Evolutionary conservation across 768 basidiomycete genomes (phyloP).

Genomic region (Pisolithus orientalis): DNA sequence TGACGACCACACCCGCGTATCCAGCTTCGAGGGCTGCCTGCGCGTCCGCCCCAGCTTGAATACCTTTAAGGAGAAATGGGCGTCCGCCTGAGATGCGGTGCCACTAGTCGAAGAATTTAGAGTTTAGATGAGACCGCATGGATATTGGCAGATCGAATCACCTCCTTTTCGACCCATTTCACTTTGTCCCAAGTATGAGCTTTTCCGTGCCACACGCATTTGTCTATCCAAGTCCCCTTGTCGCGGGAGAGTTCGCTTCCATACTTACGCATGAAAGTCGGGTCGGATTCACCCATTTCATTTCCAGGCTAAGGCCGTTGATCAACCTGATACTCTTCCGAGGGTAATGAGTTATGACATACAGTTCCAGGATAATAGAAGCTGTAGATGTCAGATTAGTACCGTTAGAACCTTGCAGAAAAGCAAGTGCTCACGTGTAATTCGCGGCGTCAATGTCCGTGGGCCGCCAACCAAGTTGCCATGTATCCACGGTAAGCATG

Average conservation of each 20-base stretch:
- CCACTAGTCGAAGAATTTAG: too few relatives aligned
- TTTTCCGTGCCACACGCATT: conserved; percentile 44
- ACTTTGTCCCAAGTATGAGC: conserved; percentile 49
- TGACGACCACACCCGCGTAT: conserved; percentile 50
- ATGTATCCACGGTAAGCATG: conserved; percentile 45
- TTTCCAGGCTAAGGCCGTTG: too few relatives aligned
- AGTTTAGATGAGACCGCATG: too few relatives aligned
- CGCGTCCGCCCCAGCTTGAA: too few relatives aligned
- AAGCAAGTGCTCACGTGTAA: conserved; percentile 25
- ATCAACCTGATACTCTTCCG: too few relatives aligned
- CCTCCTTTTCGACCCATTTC: conserved; percentile 41
- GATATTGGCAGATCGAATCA: neutral
- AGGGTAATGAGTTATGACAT: too few relatives aligned
- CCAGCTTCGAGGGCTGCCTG: conserved; percentile 19
- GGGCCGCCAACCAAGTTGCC: conserved; percentile 45
- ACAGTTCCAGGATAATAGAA: too few relatives aligned
- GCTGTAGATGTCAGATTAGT: too few relatives aligned
- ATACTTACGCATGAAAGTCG: conserved; percentile 18
- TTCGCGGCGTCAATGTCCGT: conserved; percentile 46
- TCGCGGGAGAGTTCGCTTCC: conserved; percentile 35
- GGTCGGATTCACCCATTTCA: too few relatives aligned
- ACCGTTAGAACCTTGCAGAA: too few relatives aligned
- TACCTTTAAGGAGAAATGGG: too few relatives aligned
- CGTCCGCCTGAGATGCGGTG: too few relatives aligned
- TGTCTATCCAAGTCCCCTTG: conserved; percentile 44